Evolutionary conservation across 257 asterid species (phyloP), one percentile per base, ranked within the genome.

Genomic region (Ilex aquifolium): DNA sequence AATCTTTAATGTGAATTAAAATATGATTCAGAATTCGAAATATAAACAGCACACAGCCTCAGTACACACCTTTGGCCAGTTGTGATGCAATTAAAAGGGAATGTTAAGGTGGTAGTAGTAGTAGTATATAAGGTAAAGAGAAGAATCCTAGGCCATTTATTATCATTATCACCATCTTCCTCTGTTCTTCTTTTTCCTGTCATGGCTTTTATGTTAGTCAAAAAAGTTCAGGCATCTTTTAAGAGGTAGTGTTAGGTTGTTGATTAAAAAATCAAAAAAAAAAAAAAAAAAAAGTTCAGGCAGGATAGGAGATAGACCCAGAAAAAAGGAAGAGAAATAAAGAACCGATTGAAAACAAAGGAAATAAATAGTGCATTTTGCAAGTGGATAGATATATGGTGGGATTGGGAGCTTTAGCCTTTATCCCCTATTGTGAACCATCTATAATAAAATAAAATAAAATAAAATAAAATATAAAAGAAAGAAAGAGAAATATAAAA

Each of bases 271-370:
- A n/a, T 83, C 89, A 83, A 81, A 76, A 53, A 71, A 73, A 76
- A n/a, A n/a, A n/a, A n/a, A n/a, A n/a, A n/a, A 83, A 81, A 76
- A 53, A 71, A 73, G 77, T 78, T 77, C 70, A 77, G 73, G 59
- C 53, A 64, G 29, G 51, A 66, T 60, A 72, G 71, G 65, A 57
- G 62, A 76, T 79, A 74, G 80, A 76, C 82, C 79, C 65, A 67
- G 40, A 74, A 68, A 70, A 70, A 58, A 63, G 69, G 27, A 32
- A 55, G 15, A 5, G 40, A 49, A 31, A 32, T 49, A 44, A 6
- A 10, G 59, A 21, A 21, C 27, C 1, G 27, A 60, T 57, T 17
- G 52, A 63, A 74, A 76, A 56, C 58, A 60, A 62, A 65, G 76
- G 63, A 68, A 72, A 79, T 78, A 62, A 69, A 55, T 30, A 58